Evolutionary conservation across 345 rosid species (phyloP).

Genomic region (Eucalyptus urophylla): DNA sequence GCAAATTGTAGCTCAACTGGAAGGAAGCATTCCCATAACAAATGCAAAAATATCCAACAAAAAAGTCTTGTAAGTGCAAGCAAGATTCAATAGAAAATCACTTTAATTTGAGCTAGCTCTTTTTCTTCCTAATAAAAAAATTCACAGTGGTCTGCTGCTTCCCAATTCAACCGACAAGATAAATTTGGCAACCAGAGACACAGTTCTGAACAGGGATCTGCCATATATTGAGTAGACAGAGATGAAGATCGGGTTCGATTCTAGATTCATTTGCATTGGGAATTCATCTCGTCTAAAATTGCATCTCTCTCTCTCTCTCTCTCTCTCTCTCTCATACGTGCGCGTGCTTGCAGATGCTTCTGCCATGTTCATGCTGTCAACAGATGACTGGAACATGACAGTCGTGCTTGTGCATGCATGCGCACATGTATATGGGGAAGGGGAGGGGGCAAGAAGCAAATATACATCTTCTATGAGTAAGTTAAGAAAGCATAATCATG

Average conservation of each 20-base stretch:
- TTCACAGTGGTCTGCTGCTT: background rate
- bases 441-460: background rate
- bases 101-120: background rate
- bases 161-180: background rate
- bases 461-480: background rate
- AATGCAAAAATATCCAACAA: background rate
- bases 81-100: background rate
- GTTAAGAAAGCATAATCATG: background rate
- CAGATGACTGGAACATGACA: background rate
- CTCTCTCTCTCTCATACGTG: no score
- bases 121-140: background rate
- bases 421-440: accelerated
- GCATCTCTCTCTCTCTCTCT: background rate
- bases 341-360: background rate
- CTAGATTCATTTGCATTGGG: background rate
- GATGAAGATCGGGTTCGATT: background rate
- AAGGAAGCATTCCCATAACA: background rate
- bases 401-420: background rate
- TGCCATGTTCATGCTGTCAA: background rate
- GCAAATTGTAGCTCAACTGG: background rate
- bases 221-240: background rate
- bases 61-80: background rate
- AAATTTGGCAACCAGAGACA: background rate
- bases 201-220: background rate
- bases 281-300: background rate